A percentile compares a stretch with the other conserved stretches of the same genome.
phyloP scores from a whole-genome alignment of 106 monocot genomes.

The Agapanthus africanus region DNA sequence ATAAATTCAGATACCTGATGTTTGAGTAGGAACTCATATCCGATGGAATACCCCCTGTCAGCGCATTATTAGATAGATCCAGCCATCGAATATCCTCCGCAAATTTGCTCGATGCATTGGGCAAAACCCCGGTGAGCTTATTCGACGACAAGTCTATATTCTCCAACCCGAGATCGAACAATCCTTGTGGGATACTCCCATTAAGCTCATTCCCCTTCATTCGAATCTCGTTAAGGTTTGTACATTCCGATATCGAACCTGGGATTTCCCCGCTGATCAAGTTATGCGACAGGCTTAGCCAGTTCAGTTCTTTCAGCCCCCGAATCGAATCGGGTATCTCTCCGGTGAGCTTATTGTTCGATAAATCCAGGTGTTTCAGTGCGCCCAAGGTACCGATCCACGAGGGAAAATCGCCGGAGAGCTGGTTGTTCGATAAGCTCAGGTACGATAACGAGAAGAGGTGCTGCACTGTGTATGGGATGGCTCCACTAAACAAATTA shows the following conservation, averaged over 20 bases:
- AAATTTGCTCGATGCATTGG: slow-evolving; percentile 39
- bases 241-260: slow-evolving; percentile 27
- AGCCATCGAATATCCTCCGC: slow-evolving; percentile 43
- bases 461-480: slow-evolving; percentile 35
- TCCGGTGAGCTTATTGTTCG: slow-evolving; percentile 49
- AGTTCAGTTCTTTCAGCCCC: slow-evolving; percentile 31
- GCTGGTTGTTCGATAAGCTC: slow-evolving; percentile 40
- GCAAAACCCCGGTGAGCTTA: slow-evolving; percentile 48
- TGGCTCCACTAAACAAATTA: slow-evolving; percentile 38
- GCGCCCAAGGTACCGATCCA: slow-evolving; percentile 46
- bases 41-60: slow-evolving; percentile 42
- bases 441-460: slow-evolving; percentile 36
- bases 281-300: slow-evolving; percentile 45
- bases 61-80: slow-evolving; percentile 52
- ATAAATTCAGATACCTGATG: slow-evolving; percentile 61
- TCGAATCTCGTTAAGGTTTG: slow-evolving; percentile 37
- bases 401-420: slow-evolving; percentile 47
- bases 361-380: slow-evolving; percentile 51
- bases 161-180: slow-evolving; percentile 57
- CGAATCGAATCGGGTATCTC: slow-evolving; percentile 32
- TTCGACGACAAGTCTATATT: slow-evolving; percentile 71
- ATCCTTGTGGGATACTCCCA: slow-evolving; percentile 53
- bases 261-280: slow-evolving; percentile 54
- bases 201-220: slow-evolving; percentile 40
- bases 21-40: slow-evolving; percentile 55